Percentiles rank a stretch among this genome's conserved stretches.
Conservation (phyloP, 306 rosid genomes). For the Quercus dentata region DNA sequence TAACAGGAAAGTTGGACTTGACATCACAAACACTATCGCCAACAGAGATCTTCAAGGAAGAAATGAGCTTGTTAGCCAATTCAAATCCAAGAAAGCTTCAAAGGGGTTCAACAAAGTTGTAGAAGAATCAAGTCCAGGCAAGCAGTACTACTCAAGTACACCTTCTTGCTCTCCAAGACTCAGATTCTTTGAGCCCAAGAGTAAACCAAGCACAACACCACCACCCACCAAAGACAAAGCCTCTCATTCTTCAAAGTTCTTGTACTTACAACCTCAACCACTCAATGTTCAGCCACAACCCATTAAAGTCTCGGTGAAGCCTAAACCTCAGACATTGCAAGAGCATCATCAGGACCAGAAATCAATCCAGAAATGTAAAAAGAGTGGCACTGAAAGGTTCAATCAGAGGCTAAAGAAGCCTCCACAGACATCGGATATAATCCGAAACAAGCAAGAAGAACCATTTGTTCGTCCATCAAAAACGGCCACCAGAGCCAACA, state of each 20-base stretch:
- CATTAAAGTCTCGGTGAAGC: slow-evolving; percentile 27
- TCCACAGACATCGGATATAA: slow-evolving; percentile 40
- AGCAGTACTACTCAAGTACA: slow-evolving; percentile 18
- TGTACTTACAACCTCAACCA: neutral
- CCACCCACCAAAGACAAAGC: slow-evolving; percentile 33
- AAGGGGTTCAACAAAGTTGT: slow-evolving; percentile 20
- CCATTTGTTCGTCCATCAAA: slow-evolving; percentile 53
- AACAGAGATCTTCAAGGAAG: slow-evolving; percentile 38
- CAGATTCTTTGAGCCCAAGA: slow-evolving; percentile 44
- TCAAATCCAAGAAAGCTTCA: slow-evolving; percentile 35
- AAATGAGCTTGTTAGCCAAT: slow-evolving; percentile 33
- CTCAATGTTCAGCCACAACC: neutral
- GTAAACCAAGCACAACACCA: slow-evolving; percentile 25
- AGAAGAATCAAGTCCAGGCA: slow-evolving; percentile 42
- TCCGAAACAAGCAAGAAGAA: slow-evolving; percentile 62
- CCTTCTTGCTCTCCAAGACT: slow-evolving; percentile 40
- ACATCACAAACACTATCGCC: slow-evolving; percentile 62
- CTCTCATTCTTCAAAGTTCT: slow-evolving; percentile 25
- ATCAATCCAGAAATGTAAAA: slow-evolving; percentile 24
- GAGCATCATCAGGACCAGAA: slow-evolving; percentile 21
- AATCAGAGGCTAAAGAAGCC: slow-evolving; percentile 45
- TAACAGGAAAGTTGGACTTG: slow-evolving; percentile 60
- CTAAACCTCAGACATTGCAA: slow-evolving; percentile 26
- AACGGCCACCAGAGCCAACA: slow-evolving; percentile 32
- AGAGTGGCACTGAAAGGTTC: slow-evolving; percentile 35